These are phyloP conservation scores for Coniochaeta sp. DNA, from an alignment of 2,329 filamentous ascomycete species.

Conservation along the genomic window DNA sequence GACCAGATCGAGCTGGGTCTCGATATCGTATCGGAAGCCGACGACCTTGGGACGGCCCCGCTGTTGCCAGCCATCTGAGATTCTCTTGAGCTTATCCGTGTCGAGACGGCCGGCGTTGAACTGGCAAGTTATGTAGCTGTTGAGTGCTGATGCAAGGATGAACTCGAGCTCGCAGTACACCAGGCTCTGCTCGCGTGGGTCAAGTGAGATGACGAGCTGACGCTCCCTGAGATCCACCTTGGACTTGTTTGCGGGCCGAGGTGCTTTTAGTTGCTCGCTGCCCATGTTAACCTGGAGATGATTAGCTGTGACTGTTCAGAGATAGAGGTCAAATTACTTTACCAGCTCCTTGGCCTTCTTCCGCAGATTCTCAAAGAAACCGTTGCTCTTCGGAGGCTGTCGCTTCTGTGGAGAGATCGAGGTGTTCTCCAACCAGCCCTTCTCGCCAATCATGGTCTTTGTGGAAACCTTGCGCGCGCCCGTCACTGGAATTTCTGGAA, in stretches of 20 bases:
- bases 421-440: conserved; percentile 49
- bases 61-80: conserved; percentile 42
- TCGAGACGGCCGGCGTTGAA: conserved; percentile 48
- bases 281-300: conserved; percentile 20
- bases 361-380: conserved; percentile 37
- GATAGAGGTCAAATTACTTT: conserved; percentile 14
- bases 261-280: conserved; percentile 23
- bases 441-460: conserved; percentile 45
- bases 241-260: conserved; percentile 21
- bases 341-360: conserved; percentile 49
- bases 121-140: conserved; percentile 44
- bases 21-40: conserved; percentile 51
- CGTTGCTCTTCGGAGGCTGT: conserved; percentile 23
- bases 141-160: conserved; percentile 40
- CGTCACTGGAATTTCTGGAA: conserved; percentile 24
- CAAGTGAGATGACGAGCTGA: conserved; percentile 39
- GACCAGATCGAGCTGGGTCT: conserved; percentile 52
- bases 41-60: conserved; percentile 47
- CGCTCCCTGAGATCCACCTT: conserved; percentile 21
- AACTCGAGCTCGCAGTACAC: conserved; percentile 54
- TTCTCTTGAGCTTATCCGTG: conserved; percentile 40
- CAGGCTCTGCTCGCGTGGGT: conserved; percentile 48
- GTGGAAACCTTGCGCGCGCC: conserved; percentile 35
- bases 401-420: conserved; percentile 17
- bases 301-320: conserved; percentile 3